Conservation (phyloP, 2,329 filamentous ascomycete species). For the Epichloe baconii region DNA sequence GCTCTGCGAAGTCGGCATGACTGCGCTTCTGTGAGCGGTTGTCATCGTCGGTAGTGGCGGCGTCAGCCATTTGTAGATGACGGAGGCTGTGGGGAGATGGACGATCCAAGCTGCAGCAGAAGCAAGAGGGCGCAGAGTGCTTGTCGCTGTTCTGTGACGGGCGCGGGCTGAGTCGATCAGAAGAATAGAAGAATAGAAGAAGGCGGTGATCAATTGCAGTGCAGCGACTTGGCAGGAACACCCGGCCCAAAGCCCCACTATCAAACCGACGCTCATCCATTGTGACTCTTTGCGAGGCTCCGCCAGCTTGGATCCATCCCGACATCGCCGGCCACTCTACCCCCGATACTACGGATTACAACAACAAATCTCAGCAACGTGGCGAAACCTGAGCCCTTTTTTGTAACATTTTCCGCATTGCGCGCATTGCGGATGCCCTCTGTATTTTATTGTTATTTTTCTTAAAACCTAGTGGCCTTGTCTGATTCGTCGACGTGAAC, state of each 20-base stretch:
- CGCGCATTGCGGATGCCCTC: too few relatives aligned
- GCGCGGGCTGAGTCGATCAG: background rate
- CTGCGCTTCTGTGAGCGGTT: conserved; percentile 32
- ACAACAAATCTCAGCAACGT: background rate
- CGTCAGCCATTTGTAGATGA: conserved; percentile 2
- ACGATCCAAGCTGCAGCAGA: background rate
- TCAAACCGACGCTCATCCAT: too few relatives aligned
- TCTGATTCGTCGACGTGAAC: background rate
- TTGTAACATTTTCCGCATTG: background rate
- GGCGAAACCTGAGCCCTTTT: background rate
- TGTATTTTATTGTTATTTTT: background rate
- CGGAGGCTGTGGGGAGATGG: background rate
- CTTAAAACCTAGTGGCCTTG: background rate
- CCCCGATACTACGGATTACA: too few relatives aligned
- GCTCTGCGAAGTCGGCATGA: conserved; percentile 39
- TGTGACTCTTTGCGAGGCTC: too few relatives aligned
- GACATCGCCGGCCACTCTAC: too few relatives aligned
- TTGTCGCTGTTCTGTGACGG: background rate
- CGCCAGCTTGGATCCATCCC: background rate
- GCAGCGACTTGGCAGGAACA: background rate
- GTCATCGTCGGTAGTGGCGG: conserved; percentile 16
- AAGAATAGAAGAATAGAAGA: background rate
- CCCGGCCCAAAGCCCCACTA: background rate
- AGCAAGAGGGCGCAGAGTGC: background rate
- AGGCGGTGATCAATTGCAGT: background rate